Evolutionary conservation across 805 yeast genomes (phyloP).

Genomic region (Zygotorulaspora florentina): DNA sequence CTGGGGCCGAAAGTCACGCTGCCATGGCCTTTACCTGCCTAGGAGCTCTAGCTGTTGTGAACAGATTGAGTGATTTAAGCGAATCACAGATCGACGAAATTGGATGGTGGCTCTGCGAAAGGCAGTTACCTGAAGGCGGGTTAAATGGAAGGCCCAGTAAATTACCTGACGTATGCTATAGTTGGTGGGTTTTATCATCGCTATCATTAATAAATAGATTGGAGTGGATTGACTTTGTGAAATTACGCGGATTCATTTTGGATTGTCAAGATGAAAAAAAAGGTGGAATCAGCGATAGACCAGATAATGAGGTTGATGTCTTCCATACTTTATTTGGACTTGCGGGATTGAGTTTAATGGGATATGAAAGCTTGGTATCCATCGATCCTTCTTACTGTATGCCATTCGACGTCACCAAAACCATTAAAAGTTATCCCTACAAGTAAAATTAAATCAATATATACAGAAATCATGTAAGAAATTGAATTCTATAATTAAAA

Average conservation of each 20-base stretch:
- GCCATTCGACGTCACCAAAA: slow-evolving; percentile 46
- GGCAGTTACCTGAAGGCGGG: slow-evolving; percentile 86
- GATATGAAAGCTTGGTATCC: slow-evolving; percentile 50
- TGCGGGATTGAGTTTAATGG: slow-evolving; percentile 79
- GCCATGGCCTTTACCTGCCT: slow-evolving; percentile 88
- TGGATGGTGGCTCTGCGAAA: slow-evolving; percentile 85
- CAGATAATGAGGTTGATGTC: slow-evolving; percentile 87
- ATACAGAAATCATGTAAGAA: background rate
- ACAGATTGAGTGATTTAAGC: slow-evolving; percentile 46
- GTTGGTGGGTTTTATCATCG: slow-evolving; percentile 94
- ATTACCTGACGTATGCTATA: slow-evolving; percentile 93
- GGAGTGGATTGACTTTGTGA: slow-evolving; percentile 72
- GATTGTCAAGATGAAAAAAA: slow-evolving; percentile 66
- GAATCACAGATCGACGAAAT: slow-evolving; percentile 42
- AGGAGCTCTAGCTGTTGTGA: slow-evolving; percentile 70
- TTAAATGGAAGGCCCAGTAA: slow-evolving; percentile 95
- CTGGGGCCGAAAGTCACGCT: slow-evolving; percentile 94
- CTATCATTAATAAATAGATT: slow-evolving; percentile 60
- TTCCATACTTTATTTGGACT: slow-evolving; percentile 90
- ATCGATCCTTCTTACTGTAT: slow-evolving; percentile 88
- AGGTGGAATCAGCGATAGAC: slow-evolving; percentile 93
- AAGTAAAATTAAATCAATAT: slow-evolving; percentile 5
- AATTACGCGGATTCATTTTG: slow-evolving; percentile 63
- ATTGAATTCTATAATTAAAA: slow-evolving; percentile 25
- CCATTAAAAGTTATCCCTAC: slow-evolving; percentile 38